Evolutionary conservation across 2,329 filamentous ascomycete genomes (phyloP), one percentile per base, ranked within the genome.

Genomic region (Sarocladium strictum): DNA sequence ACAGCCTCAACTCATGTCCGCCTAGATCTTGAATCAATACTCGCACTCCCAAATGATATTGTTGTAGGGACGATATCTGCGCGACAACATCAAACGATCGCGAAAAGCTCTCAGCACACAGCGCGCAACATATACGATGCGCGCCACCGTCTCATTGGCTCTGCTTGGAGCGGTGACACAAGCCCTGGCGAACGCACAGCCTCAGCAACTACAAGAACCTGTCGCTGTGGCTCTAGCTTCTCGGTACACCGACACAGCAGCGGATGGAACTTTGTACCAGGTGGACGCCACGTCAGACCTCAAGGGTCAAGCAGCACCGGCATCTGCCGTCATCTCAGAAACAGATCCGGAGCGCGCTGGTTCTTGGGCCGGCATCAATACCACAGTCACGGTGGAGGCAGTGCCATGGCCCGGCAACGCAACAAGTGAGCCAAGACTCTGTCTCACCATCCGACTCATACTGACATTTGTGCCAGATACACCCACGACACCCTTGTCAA

Each of bases 381-480:
- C 47, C n/a, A 35, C 47, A 10, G 47, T 51, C 9, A 51, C 27
- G 5, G 43, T 32, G 27, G 47, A 33, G 6, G 47, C 47, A 51
- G 17, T 14, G 6, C 12, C 29, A 6, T 51, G 47, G 47, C 3
- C 26, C 21, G 12, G 15, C 26, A 51, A 51, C 24, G 15, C 27
- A 3, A 51, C 47, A 15, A 51, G 47, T 51, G 47, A 51, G 47
- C 23, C 29, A 33, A 10, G 17, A 11, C 10, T 15, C 14, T 7
- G 11, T 35, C 27, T 32, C 3, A 33, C 21, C 6, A 6, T 7
- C 12, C 27, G n/a, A 43, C 29, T 35, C n/a, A 19, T 33, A 35
- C 47, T 51, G 47, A 51, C 47, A 14, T n/a, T 35, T 19, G 11
- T 23, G 10, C 5, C 47, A 51, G 47, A 51, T n/a, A 51, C 47